Conservation (phyloP, 2,329 filamentous ascomycete genomes). For the Rhynchosporium secalis region DNA sequence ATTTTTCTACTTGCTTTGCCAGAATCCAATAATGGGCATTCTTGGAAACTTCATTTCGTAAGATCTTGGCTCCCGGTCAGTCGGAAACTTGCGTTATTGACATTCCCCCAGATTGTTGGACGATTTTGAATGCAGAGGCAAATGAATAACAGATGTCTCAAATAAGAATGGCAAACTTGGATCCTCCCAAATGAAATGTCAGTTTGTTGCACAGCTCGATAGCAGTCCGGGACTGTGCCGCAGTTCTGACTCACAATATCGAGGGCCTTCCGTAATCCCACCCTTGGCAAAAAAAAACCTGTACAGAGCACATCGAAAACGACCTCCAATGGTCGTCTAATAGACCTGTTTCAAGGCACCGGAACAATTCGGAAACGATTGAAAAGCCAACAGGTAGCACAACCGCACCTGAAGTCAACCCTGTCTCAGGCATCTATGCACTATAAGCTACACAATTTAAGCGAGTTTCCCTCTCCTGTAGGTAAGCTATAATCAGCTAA, state of each 20-base stretch:
- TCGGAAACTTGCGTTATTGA: neutral
- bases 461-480: too few species aligned
- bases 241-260: neutral
- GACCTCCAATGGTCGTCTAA: too few species aligned
- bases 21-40: neutral
- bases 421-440: too few species aligned
- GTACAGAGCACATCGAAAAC: too few species aligned
- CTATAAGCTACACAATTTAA: too few species aligned
- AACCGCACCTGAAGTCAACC: too few species aligned
- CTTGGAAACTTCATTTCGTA: neutral
- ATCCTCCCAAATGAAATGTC: neutral
- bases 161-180: neutral
- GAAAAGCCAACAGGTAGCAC: too few species aligned
- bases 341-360: too few species aligned
- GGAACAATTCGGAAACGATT: too few species aligned
- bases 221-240: neutral
- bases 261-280: neutral
- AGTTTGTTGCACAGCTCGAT: neutral
- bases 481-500: too few species aligned
- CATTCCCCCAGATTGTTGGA: neutral
- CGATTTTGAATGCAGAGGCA: neutral
- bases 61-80: neutral
- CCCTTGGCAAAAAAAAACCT: too few species aligned
- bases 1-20: constrained; percentile 6
- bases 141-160: neutral